A percentile compares a stretch with the other conserved stretches of the same genome.
Conservation (phyloP, 129 eudicot genomes). For the Smallanthus sonchifolius region DNA sequence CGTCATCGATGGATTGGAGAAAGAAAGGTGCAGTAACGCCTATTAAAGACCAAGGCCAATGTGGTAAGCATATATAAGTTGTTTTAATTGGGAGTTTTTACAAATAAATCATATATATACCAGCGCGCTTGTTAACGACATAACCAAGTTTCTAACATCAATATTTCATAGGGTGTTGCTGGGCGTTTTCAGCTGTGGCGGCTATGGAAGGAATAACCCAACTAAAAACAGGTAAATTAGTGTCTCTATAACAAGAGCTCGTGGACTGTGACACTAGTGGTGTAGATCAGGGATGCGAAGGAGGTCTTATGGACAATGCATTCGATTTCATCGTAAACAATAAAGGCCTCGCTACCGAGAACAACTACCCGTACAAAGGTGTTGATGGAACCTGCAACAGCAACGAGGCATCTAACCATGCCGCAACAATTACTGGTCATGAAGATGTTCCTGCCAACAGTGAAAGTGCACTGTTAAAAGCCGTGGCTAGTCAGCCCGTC, state of each 20-base stretch:
- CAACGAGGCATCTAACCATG: conserved; percentile 19
- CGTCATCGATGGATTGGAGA: conserved; percentile 39
- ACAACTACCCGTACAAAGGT: conserved; percentile 26
- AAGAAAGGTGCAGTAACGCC: conserved; percentile 36
- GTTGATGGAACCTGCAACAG: conserved; percentile 22
- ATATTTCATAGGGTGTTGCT: conserved; percentile 21
- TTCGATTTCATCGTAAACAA: conserved; percentile 22
- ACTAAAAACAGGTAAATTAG: conserved; percentile 23
- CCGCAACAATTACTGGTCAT: conserved; percentile 24
- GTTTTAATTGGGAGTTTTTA: background rate
- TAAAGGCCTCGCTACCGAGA: conserved; percentile 22
- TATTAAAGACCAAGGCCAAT: conserved; percentile 44
- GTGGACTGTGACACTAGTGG: conserved; percentile 32
- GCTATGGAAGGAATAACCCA: conserved; percentile 29
- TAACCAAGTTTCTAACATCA: background rate
- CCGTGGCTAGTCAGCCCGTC: conserved; percentile 31
- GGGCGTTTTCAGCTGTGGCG: conserved; percentile 33
- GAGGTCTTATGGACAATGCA: conserved; percentile 27
- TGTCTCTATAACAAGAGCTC: conserved; percentile 26
- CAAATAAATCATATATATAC: background rate
- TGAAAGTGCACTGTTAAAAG: conserved; percentile 26
- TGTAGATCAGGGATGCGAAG: conserved; percentile 25
- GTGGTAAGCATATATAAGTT: conserved; percentile 21
- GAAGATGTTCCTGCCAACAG: conserved; percentile 36
- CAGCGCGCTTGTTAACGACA: background rate